These are phyloP conservation scores for Fusarium oxysporum DNA, from an alignment of 2,329 filamentous ascomycete species.

Conservation along the genomic window DNA sequence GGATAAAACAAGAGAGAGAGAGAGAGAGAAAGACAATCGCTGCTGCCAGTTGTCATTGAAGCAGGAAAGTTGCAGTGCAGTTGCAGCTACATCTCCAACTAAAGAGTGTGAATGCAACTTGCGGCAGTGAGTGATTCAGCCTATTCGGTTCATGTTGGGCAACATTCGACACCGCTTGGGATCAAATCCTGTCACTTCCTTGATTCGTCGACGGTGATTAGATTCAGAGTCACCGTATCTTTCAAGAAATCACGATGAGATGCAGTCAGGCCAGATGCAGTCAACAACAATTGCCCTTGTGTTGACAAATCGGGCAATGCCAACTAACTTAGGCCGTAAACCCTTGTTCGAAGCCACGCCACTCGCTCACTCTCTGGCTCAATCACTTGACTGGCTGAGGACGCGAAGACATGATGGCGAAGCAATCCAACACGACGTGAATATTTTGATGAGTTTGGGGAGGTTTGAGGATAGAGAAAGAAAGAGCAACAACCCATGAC, in stretches of 20 bases:
- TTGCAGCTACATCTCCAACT: constrained; percentile 2
- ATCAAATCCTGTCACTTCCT: not conserved
- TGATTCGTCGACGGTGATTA: constrained; percentile 17
- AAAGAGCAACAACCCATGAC: not conserved
- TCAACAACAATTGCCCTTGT: constrained; percentile 32
- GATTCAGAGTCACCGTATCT: constrained; percentile 28
- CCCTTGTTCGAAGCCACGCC: constrained; percentile 42
- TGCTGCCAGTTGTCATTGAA: constrained; percentile 21
- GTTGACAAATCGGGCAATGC: constrained; percentile 44
- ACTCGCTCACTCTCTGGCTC: constrained; percentile 33
- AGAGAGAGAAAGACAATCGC: constrained; percentile 2
- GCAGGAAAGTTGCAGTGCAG: constrained; percentile 11
- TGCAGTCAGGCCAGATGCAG: constrained; percentile 41
- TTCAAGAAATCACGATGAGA: constrained; percentile 32
- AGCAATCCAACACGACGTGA: constrained; percentile 12
- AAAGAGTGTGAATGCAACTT: not conserved
- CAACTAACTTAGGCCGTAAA: constrained; percentile 39
- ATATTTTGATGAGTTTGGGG: not conserved
- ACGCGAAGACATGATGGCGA: constrained; percentile 33
- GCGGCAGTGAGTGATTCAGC: constrained; percentile 19
- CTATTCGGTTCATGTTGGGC: constrained; percentile 16
- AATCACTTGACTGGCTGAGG: constrained; percentile 38
- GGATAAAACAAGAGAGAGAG: not conserved
- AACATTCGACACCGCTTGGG: constrained; percentile 31
- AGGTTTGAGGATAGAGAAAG: not conserved